Base-by-base conservation (phyloP, 2,329 filamentous ascomycete species). In the Neocatenulostroma microsporum region DNA sequence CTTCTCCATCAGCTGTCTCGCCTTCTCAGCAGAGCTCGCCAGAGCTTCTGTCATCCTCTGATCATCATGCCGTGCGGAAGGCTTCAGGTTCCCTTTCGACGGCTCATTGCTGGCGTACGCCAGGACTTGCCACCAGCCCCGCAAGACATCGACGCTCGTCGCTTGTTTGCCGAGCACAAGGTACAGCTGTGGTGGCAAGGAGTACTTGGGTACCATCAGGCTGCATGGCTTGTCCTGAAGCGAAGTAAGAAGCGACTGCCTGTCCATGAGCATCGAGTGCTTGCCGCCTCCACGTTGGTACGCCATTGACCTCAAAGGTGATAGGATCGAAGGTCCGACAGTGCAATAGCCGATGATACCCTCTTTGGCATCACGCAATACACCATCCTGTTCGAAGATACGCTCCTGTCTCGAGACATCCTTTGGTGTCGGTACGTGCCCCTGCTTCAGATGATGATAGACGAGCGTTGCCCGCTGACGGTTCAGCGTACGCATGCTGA, bases 401-500 rank as follows among this genome's bases (percentile, higher is more conserved):
- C 64, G 61, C 57, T 81, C 77, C 42, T 62, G 55, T 15, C 47
- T 51, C 0, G 84, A 73, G 2, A 87, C 78, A 46, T 87, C 67
- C 6, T 67, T 62, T 0, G 86, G 87, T 0, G 70, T 70, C 3
- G 84, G 68, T 2, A 84, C 62, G 9, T 54, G 60, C 17, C 53
- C 59, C 21, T 54, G 44, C 5, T 53, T 54, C 10, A 73, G 46
- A 4, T 81, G 57, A 26, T 75, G 72, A 50, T 88, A 80, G 2
- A 94, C 68, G 14, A 95, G 77, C 31, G 81, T 84, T 2, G 87
- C 84, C 23, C 91, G 76, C 60, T 96, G 88, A 15, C 85, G 74
- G 62, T 94, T 96, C 23, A 96, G 69, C 5, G 77, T 84, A 25
- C 75, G 74, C 80, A 96, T 85, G 56, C 78, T 79, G 12, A 98